phyloP scores from a whole-genome alignment of 208 protist genomes.

The Zelonia costaricensis region DNA sequence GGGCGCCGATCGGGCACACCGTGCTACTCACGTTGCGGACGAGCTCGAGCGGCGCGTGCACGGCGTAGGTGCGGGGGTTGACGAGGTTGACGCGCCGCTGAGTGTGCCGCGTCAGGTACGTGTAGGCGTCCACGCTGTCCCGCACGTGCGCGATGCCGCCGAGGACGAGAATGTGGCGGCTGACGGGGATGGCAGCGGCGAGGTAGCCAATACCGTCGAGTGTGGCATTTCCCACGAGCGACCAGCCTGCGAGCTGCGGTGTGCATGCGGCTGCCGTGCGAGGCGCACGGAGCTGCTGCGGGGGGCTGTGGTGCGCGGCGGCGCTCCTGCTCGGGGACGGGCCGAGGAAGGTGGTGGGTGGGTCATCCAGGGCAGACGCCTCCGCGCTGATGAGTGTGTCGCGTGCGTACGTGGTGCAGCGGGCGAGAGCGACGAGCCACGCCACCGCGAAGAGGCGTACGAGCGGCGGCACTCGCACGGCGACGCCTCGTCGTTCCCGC shows the following conservation, averaged over 20 bases:
- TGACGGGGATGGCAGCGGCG: constrained; percentile 4
- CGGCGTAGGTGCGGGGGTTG: not conserved
- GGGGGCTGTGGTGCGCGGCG: no score
- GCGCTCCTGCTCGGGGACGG: no score
- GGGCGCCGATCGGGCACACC: not conserved
- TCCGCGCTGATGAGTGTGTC: no score
- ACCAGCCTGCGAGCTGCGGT: constrained; percentile 7
- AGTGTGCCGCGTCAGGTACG: constrained; percentile 3
- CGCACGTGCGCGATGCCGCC: not conserved
- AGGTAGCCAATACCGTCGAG: constrained; percentile 7
- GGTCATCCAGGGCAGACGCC: no score
- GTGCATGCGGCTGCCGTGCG: no score
- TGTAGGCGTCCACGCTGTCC: not conserved
- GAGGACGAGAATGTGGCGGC: constrained; percentile 10
- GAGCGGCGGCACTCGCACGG: no score
- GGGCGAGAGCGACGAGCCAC: no score
- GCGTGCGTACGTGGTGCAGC: no score
- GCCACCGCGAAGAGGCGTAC: no score
- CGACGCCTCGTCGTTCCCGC: no score
- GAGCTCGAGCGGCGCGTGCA: not conserved
- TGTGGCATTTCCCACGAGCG: not conserved
- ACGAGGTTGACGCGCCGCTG: constrained; percentile 19
- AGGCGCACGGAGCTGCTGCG: no score
- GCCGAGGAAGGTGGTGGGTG: no score
- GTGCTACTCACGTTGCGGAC: not conserved